Conservation (phyloP, 768 basidiomycete species). For the Leucocoprinus leucothites region DNA sequence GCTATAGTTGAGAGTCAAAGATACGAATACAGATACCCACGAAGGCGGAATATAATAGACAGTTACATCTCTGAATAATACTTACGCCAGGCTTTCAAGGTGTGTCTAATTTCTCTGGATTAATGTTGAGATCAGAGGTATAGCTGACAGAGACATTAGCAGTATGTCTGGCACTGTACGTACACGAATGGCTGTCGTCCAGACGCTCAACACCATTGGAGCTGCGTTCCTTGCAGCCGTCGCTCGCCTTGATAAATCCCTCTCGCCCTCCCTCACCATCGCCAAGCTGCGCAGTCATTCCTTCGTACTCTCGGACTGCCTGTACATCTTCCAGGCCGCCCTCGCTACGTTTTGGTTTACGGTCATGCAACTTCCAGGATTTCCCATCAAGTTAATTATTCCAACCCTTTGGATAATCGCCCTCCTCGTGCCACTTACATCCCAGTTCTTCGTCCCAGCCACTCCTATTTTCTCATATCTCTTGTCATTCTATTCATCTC, state of each 20-base stretch:
- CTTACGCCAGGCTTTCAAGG: background rate
- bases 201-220: conserved; percentile 8
- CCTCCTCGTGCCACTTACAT: conserved; percentile 80
- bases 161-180: conserved; percentile 6
- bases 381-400: conserved; percentile 74
- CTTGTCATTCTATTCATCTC: conserved; percentile 80
- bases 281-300: conserved; percentile 52
- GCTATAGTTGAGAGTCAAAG: background rate
- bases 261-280: conserved; percentile 69
- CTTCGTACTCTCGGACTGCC: conserved; percentile 52
- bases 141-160: background rate
- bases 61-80: background rate
- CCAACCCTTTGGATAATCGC: conserved; percentile 67
- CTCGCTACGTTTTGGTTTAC: conserved; percentile 68
- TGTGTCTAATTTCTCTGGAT: background rate
- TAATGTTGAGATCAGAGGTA: background rate
- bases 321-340: conserved; percentile 63
- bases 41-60: background rate
- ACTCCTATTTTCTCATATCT: conserved; percentile 86
- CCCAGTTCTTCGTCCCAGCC: conserved; percentile 88
- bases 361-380: conserved; percentile 67
- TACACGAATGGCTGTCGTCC: background rate
- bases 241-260: conserved; percentile 69
- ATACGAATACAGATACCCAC: background rate
- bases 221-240: conserved; percentile 60